phyloP scores from a whole-genome alignment of 345 rosid species.

The Gossypium sturtianum region DNA sequence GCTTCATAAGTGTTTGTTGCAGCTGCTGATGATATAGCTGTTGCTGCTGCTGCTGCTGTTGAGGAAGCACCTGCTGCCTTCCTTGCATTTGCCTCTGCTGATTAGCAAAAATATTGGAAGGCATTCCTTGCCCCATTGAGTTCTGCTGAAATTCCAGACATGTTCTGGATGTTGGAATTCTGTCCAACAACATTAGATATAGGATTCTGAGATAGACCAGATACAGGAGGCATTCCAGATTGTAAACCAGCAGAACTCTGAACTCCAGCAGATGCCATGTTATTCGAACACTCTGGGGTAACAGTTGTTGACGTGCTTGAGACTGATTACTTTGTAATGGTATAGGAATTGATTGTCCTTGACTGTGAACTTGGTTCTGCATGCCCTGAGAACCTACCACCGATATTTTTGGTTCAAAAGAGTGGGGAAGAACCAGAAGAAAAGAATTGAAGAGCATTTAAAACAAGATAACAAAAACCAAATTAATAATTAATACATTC shows the following conservation, averaged over 20 bases:
- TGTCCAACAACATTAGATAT: conserved; percentile 42
- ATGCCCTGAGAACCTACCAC: conserved; percentile 37
- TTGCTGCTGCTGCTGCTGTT: conserved; percentile 57
- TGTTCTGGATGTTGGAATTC: conserved; percentile 62
- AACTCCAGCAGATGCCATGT: conserved; percentile 47
- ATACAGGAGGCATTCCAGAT: conserved; percentile 54
- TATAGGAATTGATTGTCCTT: neutral
- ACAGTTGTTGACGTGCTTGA: conserved; percentile 55
- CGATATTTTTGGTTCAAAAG: neutral
- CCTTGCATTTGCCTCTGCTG: conserved; percentile 28
- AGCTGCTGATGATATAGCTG: conserved; percentile 55
- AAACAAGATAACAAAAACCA: conserved; percentile 14
- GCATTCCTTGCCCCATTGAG: conserved; percentile 55
- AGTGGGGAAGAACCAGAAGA: neutral
- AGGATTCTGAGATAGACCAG: conserved; percentile 50
- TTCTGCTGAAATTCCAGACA: conserved; percentile 60
- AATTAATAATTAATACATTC: conserved; percentile 14
- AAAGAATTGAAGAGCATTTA: neutral
- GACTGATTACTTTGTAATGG: conserved; percentile 44
- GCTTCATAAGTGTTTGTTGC: conserved; percentile 61
- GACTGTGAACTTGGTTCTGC: conserved; percentile 17
- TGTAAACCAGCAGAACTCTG: conserved; percentile 59
- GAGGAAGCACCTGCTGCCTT: conserved; percentile 51
- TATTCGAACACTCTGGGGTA: conserved; percentile 57
- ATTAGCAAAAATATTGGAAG: conserved; percentile 48